Conservation (phyloP, 2,329 filamentous ascomycete species). For the Colletotrichum cuscutae region DNA sequence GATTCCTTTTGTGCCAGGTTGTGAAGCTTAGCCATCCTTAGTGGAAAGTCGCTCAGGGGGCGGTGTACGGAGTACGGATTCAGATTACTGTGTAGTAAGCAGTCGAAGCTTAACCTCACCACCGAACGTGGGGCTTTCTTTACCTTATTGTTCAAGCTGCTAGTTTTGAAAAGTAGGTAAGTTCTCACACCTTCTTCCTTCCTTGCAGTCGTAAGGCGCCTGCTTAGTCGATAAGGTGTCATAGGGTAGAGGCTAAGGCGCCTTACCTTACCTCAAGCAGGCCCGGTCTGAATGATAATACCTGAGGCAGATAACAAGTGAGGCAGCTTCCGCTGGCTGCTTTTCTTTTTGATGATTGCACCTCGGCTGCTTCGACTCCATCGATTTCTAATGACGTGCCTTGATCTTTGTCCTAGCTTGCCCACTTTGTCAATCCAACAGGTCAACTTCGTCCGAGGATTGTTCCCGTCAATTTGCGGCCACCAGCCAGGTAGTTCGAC, state of each 20-base stretch:
- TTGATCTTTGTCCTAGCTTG: neutral
- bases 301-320: neutral
- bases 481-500: neutral
- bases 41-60: neutral
- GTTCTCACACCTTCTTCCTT: neutral
- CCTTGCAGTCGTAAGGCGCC: neutral
- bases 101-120: constrained; percentile 10
- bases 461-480: neutral
- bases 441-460: neutral
- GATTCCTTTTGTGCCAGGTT: neutral
- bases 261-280: too few species aligned
- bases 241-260: neutral
- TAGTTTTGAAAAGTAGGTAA: too few species aligned
- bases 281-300: neutral
- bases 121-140: neutral
- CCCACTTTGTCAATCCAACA: neutral
- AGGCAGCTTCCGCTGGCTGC: neutral
- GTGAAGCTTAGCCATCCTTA: constrained; percentile 6
- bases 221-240: neutral
- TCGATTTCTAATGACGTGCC: neutral
- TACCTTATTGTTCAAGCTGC: neutral
- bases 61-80: neutral
- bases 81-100: neutral
- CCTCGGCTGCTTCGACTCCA: neutral
- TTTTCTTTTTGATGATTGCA: neutral